Evolutionary conservation across 352 stramenopile species (phyloP).

Genomic region (Globisporangium radiosum): DNA sequence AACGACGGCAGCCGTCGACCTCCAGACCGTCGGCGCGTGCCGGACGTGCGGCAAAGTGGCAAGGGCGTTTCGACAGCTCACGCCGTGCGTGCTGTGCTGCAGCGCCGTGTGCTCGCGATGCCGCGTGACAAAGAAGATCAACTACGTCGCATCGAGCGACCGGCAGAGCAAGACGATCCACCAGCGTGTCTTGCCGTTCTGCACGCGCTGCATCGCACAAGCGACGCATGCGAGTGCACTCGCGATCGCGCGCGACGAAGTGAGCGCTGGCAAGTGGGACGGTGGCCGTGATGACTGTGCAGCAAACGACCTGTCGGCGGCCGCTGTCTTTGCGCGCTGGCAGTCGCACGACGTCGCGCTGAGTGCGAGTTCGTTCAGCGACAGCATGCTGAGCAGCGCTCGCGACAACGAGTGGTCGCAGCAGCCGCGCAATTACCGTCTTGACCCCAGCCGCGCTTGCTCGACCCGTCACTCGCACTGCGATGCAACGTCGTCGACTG

Average conservation of each 20-base stretch:
- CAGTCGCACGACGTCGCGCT: not conserved
- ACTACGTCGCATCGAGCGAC: constrained; percentile 1
- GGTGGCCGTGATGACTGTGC: not conserved
- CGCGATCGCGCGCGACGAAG: constrained; percentile 5
- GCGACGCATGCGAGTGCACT: constrained; percentile 5
- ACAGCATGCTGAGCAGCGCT: not conserved
- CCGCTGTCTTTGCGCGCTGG: not conserved
- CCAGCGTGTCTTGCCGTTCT: constrained; percentile 1
- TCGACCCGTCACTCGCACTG: too few relatives aligned
- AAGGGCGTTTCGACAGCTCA: constrained; percentile 2
- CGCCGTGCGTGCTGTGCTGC: constrained; percentile 3
- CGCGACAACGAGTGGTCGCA: not conserved
- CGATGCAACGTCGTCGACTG: not conserved
- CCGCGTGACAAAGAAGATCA: constrained; percentile 10
- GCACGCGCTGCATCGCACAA: constrained; percentile 4
- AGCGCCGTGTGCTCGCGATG: constrained; percentile 8
- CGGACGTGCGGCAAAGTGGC: constrained; percentile 5
- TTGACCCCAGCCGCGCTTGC: too few relatives aligned
- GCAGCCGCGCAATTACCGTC: too few relatives aligned
- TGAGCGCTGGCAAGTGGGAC: constrained; percentile 2
- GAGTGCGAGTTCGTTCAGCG: not conserved
- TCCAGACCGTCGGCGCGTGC: constrained; percentile 2
- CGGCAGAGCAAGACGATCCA: constrained; percentile 5
- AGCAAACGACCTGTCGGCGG: not conserved
- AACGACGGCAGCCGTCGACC: not conserved